A percentile compares a stretch with the other conserved stretches of the same genome.
Evolutionary conservation across 495 filamentous ascomycete genomes (phyloP).

Genomic region (Podospora appendiculata): DNA sequence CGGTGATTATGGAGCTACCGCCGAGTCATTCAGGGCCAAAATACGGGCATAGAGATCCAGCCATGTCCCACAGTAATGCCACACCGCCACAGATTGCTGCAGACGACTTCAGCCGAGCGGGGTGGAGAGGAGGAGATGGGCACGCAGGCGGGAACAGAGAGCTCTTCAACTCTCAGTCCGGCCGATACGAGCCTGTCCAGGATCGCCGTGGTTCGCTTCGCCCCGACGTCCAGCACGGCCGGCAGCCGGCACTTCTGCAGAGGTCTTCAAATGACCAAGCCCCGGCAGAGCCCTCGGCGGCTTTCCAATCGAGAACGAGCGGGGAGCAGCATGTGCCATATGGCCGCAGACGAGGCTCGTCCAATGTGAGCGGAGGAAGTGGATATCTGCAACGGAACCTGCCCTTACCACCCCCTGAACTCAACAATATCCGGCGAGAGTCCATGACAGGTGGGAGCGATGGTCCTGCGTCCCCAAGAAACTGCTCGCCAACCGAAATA

Average conservation of each 20-base stretch:
- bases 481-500: slow-evolving; percentile 31
- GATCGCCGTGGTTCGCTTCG: slow-evolving; percentile 64
- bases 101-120: slow-evolving; percentile 79
- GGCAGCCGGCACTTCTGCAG: slow-evolving; percentile 77
- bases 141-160: slow-evolving; percentile 54
- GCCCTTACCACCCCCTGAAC: slow-evolving; percentile 34
- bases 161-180: slow-evolving; percentile 89
- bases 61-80: slow-evolving; percentile 24
- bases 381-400: slow-evolving; percentile 50
- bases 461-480: slow-evolving; percentile 37
- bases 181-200: slow-evolving; percentile 83
- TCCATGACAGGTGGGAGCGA: slow-evolving; percentile 41
- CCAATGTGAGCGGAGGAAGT: slow-evolving; percentile 89
- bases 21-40: slow-evolving; percentile 16
- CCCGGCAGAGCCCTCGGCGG: slow-evolving; percentile 83
- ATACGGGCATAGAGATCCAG: slow-evolving; percentile 21
- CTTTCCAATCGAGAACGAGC: slow-evolving; percentile 77
- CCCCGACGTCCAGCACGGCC: slow-evolving; percentile 45
- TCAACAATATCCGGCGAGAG: slow-evolving; percentile 31
- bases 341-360: slow-evolving; percentile 78
- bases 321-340: slow-evolving; percentile 64
- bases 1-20: slow-evolving; percentile 45
- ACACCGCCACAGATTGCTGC: slow-evolving; percentile 69
- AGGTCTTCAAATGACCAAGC: slow-evolving; percentile 48
- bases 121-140: slow-evolving; percentile 71